These are phyloP conservation scores for Paradendryphiella salina DNA, from an alignment of 2,329 filamentous ascomycete species.

Conservation along the genomic window DNA sequence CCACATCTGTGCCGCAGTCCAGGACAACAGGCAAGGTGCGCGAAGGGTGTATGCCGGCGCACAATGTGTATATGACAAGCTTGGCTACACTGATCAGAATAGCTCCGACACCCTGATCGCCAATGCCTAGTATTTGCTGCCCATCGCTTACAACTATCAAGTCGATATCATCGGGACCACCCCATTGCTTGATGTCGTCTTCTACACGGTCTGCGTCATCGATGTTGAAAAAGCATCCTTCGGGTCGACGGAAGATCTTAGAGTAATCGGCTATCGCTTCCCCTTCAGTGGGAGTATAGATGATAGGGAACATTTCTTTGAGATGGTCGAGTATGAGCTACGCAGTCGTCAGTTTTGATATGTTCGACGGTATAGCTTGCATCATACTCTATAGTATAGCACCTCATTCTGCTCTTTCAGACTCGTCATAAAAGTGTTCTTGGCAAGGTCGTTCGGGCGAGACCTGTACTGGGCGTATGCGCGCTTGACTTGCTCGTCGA, in stretches of 20 bases:
- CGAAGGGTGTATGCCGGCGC: constrained; percentile 82
- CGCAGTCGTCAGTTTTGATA: constrained; percentile 5
- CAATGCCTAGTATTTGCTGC: constrained; percentile 79
- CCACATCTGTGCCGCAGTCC: constrained; percentile 78
- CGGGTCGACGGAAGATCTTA: constrained; percentile 72
- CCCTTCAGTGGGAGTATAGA: constrained; percentile 88
- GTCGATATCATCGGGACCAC: constrained; percentile 73
- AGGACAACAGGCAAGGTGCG: constrained; percentile 78
- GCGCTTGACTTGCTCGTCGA: constrained; percentile 74
- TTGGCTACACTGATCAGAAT: constrained; percentile 86
- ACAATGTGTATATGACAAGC: constrained; percentile 78
- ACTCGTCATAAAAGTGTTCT: constrained; percentile 86
- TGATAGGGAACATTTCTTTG: constrained; percentile 86
- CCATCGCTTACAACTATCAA: constrained; percentile 84
- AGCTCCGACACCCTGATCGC: constrained; percentile 83
- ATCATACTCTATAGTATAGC: constrained; percentile 70
- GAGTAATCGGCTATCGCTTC: constrained; percentile 88
- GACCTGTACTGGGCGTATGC: constrained; percentile 79
- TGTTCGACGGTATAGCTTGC: not conserved
- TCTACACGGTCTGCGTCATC: constrained; percentile 67
- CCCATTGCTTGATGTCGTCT: constrained; percentile 69
- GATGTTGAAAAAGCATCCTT: constrained; percentile 81
- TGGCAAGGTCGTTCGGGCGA: constrained; percentile 67
- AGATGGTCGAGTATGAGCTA: constrained; percentile 75
- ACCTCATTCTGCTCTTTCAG: constrained; percentile 86